Evolutionary conservation across 805 yeast genomes (phyloP).

Genomic region (Dipodascus geniculatus): DNA sequence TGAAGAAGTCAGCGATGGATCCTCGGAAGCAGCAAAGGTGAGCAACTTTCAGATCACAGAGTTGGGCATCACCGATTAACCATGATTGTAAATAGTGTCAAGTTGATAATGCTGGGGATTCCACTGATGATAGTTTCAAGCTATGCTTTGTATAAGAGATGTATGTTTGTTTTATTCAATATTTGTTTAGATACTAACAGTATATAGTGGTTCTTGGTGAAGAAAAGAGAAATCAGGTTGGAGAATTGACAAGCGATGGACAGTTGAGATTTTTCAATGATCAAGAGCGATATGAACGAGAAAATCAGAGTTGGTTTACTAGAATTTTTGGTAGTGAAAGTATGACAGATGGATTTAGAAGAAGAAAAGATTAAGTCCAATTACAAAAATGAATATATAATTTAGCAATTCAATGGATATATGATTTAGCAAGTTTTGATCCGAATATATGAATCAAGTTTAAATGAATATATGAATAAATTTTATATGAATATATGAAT

Average conservation of each 20-base stretch:
- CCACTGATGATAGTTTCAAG: slow-evolving; percentile 22
- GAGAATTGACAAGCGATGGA: slow-evolving; percentile 36
- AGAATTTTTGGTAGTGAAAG: slow-evolving; percentile 33
- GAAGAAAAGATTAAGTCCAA: background rate
- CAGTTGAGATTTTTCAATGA: slow-evolving; percentile 33
- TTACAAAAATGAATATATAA: too few species aligned
- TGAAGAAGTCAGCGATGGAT: background rate
- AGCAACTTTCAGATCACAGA: background rate
- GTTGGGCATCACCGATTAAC: background rate
- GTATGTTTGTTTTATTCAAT: slow-evolving; percentile 4
- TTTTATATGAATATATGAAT: background rate
- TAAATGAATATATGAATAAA: too few species aligned
- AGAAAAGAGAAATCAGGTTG: slow-evolving; percentile 34
- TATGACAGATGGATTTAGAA: background rate
- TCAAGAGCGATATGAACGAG: slow-evolving; percentile 30
- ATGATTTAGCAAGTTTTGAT: too few species aligned
- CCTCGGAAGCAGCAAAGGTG: background rate
- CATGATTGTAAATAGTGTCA: slow-evolving; percentile 13
- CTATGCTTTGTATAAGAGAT: slow-evolving; percentile 20
- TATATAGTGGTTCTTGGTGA: slow-evolving; percentile 30
- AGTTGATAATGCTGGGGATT: slow-evolving; percentile 22
- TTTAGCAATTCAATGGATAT: too few species aligned
- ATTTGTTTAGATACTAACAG: slow-evolving; percentile 4
- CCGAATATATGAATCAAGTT: too few species aligned
- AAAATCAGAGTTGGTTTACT: slow-evolving; percentile 30